Base-by-base conservation (phyloP, 495 filamentous ascomycete genomes). In the Podospora didyma region DNA sequence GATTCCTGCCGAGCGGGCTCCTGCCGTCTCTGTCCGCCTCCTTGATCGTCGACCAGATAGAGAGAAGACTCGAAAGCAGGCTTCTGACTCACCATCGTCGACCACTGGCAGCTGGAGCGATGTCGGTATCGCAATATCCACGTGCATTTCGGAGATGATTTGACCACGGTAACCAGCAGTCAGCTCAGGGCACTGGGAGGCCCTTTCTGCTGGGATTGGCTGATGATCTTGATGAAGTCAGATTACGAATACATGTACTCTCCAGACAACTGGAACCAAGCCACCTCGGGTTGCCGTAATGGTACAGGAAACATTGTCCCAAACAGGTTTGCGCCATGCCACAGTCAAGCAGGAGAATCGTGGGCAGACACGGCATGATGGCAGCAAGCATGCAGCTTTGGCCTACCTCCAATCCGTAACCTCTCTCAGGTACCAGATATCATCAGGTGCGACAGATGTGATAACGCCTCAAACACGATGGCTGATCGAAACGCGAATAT, bases 181-280 rank as follows among this genome's bases (percentile, higher is more conserved):
- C 49, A 53, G 54, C 54, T 56, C 54, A 31, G 3, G 54, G 48
- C 57, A 50, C 50, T 20, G 51, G 49, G 19, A 49, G 31, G 35
- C 46, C 55, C 60, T 57, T 54, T 24, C 4, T 14, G n/a, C 39
- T 24, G 5, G 57, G 61, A 63, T 63, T 63, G 61, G 61, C 52
- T 49, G 49, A 20, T 37, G 5, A 35, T 17, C 37, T 46, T 35
- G 23, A 57, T 51, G 50, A 52, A 44, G 57, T 39, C 49, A 63
- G 56, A 63, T 57, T 60, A 31, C 49, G 49, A 35, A 35, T n/a
- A n/a, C 39, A 51, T 47, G 50, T 49, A 54, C 21, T 49, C 55
- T 44, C 54, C 53, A 49, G 39, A 56, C 48, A 46, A 19, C 51
- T 49, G 50, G 54, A 35, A 39, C 59, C 58, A 46, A 49, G 24